Percentiles rank a stretch among this genome's conserved stretches.
Conservation (phyloP, 2,329 filamentous ascomycete genomes). For the Colletotrichum tabaci region DNA sequence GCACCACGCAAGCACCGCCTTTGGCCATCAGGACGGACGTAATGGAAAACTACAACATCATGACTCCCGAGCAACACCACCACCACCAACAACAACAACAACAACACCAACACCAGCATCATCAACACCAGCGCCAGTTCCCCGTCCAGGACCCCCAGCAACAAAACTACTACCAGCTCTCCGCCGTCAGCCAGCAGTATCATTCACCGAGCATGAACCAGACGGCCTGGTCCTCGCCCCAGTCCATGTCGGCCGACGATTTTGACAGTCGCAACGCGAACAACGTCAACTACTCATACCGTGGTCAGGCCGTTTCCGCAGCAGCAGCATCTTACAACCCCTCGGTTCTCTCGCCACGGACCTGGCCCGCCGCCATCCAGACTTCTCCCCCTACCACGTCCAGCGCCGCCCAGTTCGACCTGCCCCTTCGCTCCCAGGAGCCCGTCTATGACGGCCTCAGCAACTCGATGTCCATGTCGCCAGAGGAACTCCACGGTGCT, state of each 20-base stretch:
- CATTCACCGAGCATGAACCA: conserved; percentile 33
- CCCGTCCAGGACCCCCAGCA: conserved; percentile 24
- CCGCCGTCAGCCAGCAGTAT: conserved; percentile 26
- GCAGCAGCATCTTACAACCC: conserved; percentile 47
- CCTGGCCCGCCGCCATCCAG: conserved; percentile 48
- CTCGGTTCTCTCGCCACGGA: conserved; percentile 52
- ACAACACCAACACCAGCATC: conserved; percentile 41
- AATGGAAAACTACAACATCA: conserved; percentile 24
- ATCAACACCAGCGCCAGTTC: conserved; percentile 10
- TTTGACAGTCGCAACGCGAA: conserved; percentile 47
- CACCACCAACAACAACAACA: conserved; percentile 28
- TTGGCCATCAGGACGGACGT: conserved; percentile 23
- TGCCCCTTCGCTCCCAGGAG: conserved; percentile 33
- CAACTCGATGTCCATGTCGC: conserved; percentile 18
- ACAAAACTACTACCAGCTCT: conserved; percentile 42
- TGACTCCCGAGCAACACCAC: conserved; percentile 28
- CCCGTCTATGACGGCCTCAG: conserved; percentile 10
- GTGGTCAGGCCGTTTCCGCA: conserved; percentile 50
- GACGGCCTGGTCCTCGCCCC: conserved; percentile 54
- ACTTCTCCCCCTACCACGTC: conserved; percentile 4
- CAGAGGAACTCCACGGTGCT: conserved; percentile 21
- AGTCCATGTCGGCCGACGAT: conserved; percentile 53
- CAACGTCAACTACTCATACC: conserved; percentile 50
- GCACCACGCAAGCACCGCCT: conserved; percentile 25
- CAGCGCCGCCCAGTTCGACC: conserved; percentile 15